phyloP scores from a whole-genome alignment of 2,329 filamentous ascomycete genomes.

The Colletotrichum nymphaeae region DNA sequence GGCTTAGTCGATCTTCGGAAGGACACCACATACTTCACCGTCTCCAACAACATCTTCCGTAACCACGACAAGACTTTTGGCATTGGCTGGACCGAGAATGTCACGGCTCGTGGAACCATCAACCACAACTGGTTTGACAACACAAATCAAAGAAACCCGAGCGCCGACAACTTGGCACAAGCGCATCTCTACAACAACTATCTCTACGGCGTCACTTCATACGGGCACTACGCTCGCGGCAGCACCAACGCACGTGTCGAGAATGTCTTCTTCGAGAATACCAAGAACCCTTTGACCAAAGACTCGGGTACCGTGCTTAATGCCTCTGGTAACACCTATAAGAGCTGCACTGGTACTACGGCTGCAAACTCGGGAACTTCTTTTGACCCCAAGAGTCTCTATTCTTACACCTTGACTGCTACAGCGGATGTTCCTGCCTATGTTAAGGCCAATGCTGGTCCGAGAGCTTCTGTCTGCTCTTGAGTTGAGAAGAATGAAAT shows the following conservation, averaged over 20 bases:
- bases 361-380: conserved; percentile 24
- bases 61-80: conserved; percentile 38
- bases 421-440: conserved; percentile 33
- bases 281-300: conserved; percentile 28
- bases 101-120: conserved; percentile 32
- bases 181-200: conserved; percentile 37
- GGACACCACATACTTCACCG: conserved; percentile 37
- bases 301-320: conserved; percentile 11
- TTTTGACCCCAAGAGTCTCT: conserved; percentile 13
- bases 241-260: conserved; percentile 30
- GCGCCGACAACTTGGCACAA: conserved; percentile 33
- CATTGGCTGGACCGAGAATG: conserved; percentile 38
- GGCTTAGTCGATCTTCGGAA: conserved; percentile 35
- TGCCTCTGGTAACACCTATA: conserved; percentile 21
- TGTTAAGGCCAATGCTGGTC: conserved; percentile 29
- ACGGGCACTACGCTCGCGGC: conserved; percentile 36
- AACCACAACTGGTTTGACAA: conserved; percentile 36
- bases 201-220: conserved; percentile 27
- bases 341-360: conserved; percentile 27
- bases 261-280: conserved; percentile 36
- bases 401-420: conserved; percentile 21
- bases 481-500: no score
- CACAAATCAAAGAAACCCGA: conserved; percentile 37
- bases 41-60: conserved; percentile 37
- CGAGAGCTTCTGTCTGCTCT: conserved; percentile 20